Conservation (phyloP, 2,329 filamentous ascomycete species). For the Chaetomium sp. region DNA sequence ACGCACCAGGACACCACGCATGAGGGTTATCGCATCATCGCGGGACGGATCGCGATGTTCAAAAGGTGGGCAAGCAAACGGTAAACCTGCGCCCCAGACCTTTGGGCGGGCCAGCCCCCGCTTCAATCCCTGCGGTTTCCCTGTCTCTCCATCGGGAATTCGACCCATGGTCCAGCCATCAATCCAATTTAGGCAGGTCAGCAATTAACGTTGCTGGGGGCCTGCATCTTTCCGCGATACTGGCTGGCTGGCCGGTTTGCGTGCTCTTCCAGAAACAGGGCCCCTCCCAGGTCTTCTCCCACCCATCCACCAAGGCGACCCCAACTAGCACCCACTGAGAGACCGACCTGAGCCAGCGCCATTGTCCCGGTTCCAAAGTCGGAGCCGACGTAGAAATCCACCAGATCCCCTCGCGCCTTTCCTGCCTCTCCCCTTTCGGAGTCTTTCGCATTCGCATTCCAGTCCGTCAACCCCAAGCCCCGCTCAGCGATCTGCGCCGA, state of each 20-base stretch:
- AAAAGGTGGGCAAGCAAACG: slow-evolving; percentile 19
- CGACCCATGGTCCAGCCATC: slow-evolving; percentile 34
- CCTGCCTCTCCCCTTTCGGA: slow-evolving; percentile 16
- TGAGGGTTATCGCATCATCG: slow-evolving; percentile 27
- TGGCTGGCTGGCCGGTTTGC: slow-evolving; percentile 22
- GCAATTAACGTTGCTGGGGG: slow-evolving; percentile 32
- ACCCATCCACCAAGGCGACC: slow-evolving; percentile 20
- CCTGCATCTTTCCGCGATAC: slow-evolving; percentile 36
- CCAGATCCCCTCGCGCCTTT: slow-evolving; percentile 14
- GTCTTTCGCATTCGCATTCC: slow-evolving; percentile 22
- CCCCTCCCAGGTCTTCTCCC: slow-evolving; percentile 21
- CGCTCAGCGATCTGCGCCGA: slow-evolving; percentile 32
- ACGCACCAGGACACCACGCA: slow-evolving; percentile 15
- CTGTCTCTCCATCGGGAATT: slow-evolving; percentile 29
- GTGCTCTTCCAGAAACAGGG: slow-evolving; percentile 34
- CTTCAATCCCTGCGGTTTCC: slow-evolving; percentile 33
- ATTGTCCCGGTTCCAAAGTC: slow-evolving; percentile 17
- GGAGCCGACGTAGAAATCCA: slow-evolving; percentile 10
- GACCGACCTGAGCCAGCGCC: slow-evolving; percentile 6
- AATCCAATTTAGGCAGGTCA: slow-evolving; percentile 40
- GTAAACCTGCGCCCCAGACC: slow-evolving; percentile 28
- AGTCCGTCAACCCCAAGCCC: slow-evolving; percentile 22
- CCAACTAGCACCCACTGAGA: slow-evolving; percentile 6
- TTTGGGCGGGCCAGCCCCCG: slow-evolving; percentile 31
- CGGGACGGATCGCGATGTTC: slow-evolving; percentile 20